Evolutionary conservation across 2,329 filamentous ascomycete genomes (phyloP), one percentile per base, ranked within the genome.

Genomic region (Aspergillus oerlinghausenensis): DNA sequence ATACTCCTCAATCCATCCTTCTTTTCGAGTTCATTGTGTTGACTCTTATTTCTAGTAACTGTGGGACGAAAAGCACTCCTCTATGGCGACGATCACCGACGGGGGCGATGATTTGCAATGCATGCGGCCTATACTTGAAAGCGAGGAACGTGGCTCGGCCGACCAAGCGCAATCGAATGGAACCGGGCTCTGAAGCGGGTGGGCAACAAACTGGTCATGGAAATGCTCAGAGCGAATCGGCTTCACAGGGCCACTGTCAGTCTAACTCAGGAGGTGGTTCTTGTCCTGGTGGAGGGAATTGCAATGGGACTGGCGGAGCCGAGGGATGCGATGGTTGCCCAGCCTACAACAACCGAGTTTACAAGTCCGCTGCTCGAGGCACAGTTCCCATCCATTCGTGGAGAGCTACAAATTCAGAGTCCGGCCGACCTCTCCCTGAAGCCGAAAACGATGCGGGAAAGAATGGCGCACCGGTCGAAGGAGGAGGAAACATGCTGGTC

Each of bases 101-200:
- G 67, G 94, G 94, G 29, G 89, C 91, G 54, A 97, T 92, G 28
- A 97, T 99, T 58, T 99, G 94, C 77, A 99, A 99, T 75, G 94
- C 94, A 5, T 99, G 94, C 70, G 94, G 94, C 45, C 82, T 99
- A 17, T 99, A 99, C 73, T 81, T 90, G 60, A 97, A 97, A 74
- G 92, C 93, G 9, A 86, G 94, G 63, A 97, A 97, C 71, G 89
- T 93, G 60, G 86, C 90, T 65, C 86, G 94, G 51, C 94, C 94
- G 14, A 94, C 91, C 6, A 96, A 92, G 66, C 79, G 97, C 56
- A 97, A 96, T 76, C 88, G 92, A 59, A 58, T 62, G 17, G 70
- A 73, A 53, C 85, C 88, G 29, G 66, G 60, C 19, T 51, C 66
- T 0, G 66, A 68, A 35, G 60, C 29, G 21, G 50, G 10, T 10